Evolutionary conservation across 1,284 basidiomycete genomes (phyloP), one percentile per base, ranked within the genome.

Genomic region (Ceratobasidium sp.): DNA sequence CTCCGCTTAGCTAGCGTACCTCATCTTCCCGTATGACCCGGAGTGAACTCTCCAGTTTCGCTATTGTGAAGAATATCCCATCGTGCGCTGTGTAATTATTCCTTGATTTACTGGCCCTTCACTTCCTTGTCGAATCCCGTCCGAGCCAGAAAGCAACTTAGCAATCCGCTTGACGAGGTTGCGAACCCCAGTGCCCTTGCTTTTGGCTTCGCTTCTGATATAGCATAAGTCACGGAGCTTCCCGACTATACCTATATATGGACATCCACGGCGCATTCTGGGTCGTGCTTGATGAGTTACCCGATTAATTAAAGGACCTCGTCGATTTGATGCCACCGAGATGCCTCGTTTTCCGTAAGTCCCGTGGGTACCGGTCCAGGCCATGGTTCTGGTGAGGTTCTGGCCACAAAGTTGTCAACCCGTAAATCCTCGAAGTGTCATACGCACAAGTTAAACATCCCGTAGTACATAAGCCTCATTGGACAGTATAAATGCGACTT

Each of bases 381-480:
- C 97, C 96, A 99, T 99, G 82, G 99, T 96, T 86, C 99, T 97
- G 85, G 99, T 99, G 86, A 99, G 99, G 81, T 97, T 91, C 87
- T 97, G 95, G 86, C 95, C 97, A 82, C 25, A 32, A 43, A 59
- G 57, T 13, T 40, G 17, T 43, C 59, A 15, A 40, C 37, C 46
- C 44, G 29, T 46, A 15, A 34, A 13, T 29, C 54, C 69, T 32
- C 32, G 66, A 66, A 51, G 64, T n/a, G 34, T n/a, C 34, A 52
- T 17, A 86, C 93, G 85, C 82, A 95, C 95, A 96, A 97, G 83
- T 95, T 97, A 85, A 96, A 94, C 7, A 96, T 97, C 80, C 95
- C n/a, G n/a, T n/a, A n/a, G n/a, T 95, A 40, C 37, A 77, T 51
- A 56, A 62, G 34, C 19, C 70, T 34, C 29, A 44, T 32, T 46